These are phyloP conservation scores for Wickerhamiella bombiphila DNA, from an alignment of 805 yeast genomes.

Conservation along the genomic window DNA sequence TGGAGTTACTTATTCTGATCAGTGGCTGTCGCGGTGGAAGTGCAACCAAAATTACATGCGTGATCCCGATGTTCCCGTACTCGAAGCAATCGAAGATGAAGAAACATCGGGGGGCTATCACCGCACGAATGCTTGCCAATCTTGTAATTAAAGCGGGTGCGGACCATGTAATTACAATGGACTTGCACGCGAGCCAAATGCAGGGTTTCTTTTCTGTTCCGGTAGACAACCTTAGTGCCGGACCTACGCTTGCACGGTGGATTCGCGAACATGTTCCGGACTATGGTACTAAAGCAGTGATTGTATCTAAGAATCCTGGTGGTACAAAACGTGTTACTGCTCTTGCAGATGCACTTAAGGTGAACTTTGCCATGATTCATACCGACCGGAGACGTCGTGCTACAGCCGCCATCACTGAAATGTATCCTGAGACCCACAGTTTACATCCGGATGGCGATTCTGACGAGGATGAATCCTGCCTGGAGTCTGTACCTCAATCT, in stretches of 20 bases:
- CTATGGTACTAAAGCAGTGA: slow-evolving; percentile 67
- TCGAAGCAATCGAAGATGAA: slow-evolving; percentile 97
- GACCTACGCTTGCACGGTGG: slow-evolving; percentile 94
- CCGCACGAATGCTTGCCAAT: slow-evolving; percentile 95
- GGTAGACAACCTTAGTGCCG: slow-evolving; percentile 91
- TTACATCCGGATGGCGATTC: slow-evolving; percentile 16
- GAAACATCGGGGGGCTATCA: slow-evolving; percentile 96
- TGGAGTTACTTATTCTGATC: slow-evolving; percentile 87
- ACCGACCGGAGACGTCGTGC: slow-evolving; percentile 89
- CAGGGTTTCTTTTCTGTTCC: slow-evolving; percentile 97
- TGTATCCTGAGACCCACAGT: slow-evolving; percentile 16
- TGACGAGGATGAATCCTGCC: slow-evolving; percentile 4
- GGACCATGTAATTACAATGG: slow-evolving; percentile 97
- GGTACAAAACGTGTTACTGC: slow-evolving; percentile 98
- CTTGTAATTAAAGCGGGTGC: slow-evolving; percentile 96
- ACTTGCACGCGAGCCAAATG: slow-evolving; percentile 92
- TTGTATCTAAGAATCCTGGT: slow-evolving; percentile 98
- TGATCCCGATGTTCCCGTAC: slow-evolving; percentile 94
- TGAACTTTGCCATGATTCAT: slow-evolving; percentile 97
- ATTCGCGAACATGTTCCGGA: slow-evolving; percentile 78
- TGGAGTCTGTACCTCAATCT: background rate
- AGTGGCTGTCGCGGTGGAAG: slow-evolving; percentile 97
- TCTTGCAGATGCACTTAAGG: slow-evolving; percentile 88
- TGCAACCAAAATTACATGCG: slow-evolving; percentile 94
- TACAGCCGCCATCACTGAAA: slow-evolving; percentile 30